Percentiles rank a stretch among this genome's conserved stretches.
Evolutionary conservation across 208 protist genomes (phyloP).

Genomic region (Naegleria fowleri): DNA sequence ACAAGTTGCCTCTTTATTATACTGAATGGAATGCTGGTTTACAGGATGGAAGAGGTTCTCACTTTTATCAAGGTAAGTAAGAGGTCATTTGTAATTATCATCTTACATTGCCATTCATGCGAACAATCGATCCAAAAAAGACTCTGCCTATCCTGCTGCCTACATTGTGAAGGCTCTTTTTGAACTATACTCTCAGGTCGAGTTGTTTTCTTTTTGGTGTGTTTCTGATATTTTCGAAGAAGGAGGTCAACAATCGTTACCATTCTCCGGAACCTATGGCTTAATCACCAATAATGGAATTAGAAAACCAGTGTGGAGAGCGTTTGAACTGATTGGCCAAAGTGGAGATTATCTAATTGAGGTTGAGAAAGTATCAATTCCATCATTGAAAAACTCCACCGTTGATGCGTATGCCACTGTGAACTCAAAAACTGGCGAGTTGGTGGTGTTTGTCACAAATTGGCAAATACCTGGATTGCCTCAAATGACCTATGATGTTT

Average conservation of each 20-base stretch:
- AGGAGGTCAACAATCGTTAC: neutral
- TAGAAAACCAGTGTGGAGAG: constrained; percentile 20
- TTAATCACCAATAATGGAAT: constrained; percentile 28
- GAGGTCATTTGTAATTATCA: no score
- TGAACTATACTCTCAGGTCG: neutral
- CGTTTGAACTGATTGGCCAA: constrained; percentile 26
- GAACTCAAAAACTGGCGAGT: neutral
- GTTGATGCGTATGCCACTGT: neutral
- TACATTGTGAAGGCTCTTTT: no score
- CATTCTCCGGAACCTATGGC: neutral
- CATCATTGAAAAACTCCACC: neutral
- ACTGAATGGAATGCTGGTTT: constrained; percentile 28
- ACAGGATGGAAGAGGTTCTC: neutral
- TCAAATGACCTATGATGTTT: no score
- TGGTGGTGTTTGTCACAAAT: constrained; percentile 10
- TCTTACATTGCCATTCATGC: no score
- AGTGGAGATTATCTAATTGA: neutral
- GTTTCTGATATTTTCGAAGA: constrained; percentile 36
- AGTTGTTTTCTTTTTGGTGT: constrained; percentile 28
- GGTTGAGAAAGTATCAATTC: neutral
- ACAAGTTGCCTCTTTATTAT: neutral
- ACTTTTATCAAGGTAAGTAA: constrained; percentile 29
- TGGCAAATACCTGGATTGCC: neutral
- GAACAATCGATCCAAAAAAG: no score
- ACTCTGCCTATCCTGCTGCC: neutral